phyloP scores from a whole-genome alignment of 306 rosid genomes.

The Casuarina equisetifolia region DNA sequence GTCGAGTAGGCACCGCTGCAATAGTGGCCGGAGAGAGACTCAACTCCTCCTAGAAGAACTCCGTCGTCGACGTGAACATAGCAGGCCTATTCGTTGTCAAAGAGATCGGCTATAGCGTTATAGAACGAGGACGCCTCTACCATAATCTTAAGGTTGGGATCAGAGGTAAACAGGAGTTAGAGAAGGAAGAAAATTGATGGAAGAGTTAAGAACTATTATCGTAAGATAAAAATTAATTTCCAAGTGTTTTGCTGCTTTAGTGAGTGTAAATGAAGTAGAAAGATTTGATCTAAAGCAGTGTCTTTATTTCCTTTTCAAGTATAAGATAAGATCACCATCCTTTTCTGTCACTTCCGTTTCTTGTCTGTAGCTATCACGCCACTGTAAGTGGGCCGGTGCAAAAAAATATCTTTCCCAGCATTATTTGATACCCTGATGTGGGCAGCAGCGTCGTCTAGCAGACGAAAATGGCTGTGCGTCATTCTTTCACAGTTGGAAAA shows the following conservation, averaged over 20 bases:
- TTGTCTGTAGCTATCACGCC: neutral
- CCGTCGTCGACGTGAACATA: neutral
- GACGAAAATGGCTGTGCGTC: neutral
- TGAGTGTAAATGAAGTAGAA: neutral
- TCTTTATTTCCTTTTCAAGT: neutral
- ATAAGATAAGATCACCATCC: neutral
- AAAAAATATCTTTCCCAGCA: neutral
- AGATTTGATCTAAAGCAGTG: neutral
- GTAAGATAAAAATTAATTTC: neutral
- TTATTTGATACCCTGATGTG: neutral
- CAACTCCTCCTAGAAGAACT: neutral
- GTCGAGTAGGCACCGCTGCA: slow-evolving; percentile 25
- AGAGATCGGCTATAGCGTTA: neutral
- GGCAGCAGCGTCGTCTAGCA: neutral
- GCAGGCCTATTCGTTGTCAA: neutral
- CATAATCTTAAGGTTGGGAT: neutral
- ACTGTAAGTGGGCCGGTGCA: neutral
- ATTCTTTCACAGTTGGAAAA: neutral
- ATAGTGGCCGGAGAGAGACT: neutral
- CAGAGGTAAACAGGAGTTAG: neutral
- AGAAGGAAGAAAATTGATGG: neutral
- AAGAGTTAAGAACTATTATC: too few species aligned
- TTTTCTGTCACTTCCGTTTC: neutral
- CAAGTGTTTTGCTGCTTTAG: neutral
- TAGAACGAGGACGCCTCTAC: neutral